Evolutionary conservation across 345 rosid genomes (phyloP), one percentile per base, ranked within the genome.

Genomic region (Lenwebbia sp.): DNA sequence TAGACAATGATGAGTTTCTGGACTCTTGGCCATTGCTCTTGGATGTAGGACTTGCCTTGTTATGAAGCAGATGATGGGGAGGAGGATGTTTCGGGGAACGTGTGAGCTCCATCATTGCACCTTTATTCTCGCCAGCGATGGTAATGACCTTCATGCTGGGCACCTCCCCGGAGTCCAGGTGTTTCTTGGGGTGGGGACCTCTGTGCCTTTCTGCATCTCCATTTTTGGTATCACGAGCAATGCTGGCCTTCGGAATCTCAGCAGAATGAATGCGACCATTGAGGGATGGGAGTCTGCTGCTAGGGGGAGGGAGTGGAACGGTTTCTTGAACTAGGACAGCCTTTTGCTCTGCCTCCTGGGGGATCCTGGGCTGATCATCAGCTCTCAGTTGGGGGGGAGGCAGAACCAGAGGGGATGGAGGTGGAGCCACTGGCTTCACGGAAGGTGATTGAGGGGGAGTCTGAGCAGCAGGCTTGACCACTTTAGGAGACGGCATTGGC

Each of bases 51-150:
- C 50, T 86, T 22, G 85, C 88, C 88, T 83, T 65, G 83, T 86
- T 85, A 76, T 90, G 89, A 56, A 88, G 88, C 54, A 44, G 50
- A 54, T 54, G 81, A 54, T 50, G 85, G 52, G 85, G 55, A 83
- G 37, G 81, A 70, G 47, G 25, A 37, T 70, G 81, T 44, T 87
- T 82, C 11, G 98, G 93, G 82, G 99, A 91, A 6, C 85, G 88
- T 84, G 89, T 82, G 12, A 97, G 86, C 90, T 94, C 96, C 99
- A 97, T 97, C 65, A 87, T 82, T 50, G 99, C 99, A 13, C 99
- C 99, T 90, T 89, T 94, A 93, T 97, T 97, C 82, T 96, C 96
- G 17, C 99, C 99, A 22, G 99, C 95, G 78, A 97, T 90, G 83
- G 98, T 97, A 33, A 97, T 93, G 54, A 96, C 90, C 87, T 92